Base-by-base conservation (phyloP, 2,329 filamentous ascomycete genomes). In the Aspergillus fumigatiaffinis region DNA sequence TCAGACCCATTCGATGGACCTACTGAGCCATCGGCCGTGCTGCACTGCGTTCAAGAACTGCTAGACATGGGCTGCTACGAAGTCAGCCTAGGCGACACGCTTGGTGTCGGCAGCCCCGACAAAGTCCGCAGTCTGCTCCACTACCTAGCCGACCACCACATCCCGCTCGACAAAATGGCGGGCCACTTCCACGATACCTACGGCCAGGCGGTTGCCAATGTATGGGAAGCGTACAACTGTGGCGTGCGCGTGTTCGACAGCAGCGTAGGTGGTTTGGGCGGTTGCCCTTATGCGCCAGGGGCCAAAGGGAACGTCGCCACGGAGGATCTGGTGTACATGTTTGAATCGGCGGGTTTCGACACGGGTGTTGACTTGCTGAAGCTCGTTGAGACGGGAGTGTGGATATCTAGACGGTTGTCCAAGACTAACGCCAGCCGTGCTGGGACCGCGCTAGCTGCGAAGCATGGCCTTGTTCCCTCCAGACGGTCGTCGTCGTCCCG, bases 171-270 rank as follows among this genome's bases (percentile, higher is more conserved):
- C 65, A 87, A 90, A 66, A 76, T 95, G 10, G 90, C 90, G 0
- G 86, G 92, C 77, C 91, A 96, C 73, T 93, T 95, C 68, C 91
- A 96, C 73, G 90, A 96, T 69, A 95, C 91, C 1, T 93, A 92
- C 69, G 91, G 90, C 1, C 88, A 92, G 77, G 91, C 90, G 1
- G 78, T 93, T n/a, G 87, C 91, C 7, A 95, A 95, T 69, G 87
- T 87, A 4, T 86, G 90, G 10, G 86, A 92, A 0, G 87, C 87
- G 41, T 82, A 94, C 29, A 88, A 91, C 69, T 85, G 89, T 64
- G 91, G 91, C 0, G 83, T 95, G 44, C 78, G 89, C 32, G 89
- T 84, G 0, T 94, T 95, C 70, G 91, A 96, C 69, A 85, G 84
- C 62, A 90, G 88, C 53, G 89, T 95, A 1, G 89, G 85, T 2